These are phyloP conservation scores for Arachnomyces sp. DNA, from an alignment of 2,329 filamentous ascomycete genomes.

Conservation along the genomic window DNA sequence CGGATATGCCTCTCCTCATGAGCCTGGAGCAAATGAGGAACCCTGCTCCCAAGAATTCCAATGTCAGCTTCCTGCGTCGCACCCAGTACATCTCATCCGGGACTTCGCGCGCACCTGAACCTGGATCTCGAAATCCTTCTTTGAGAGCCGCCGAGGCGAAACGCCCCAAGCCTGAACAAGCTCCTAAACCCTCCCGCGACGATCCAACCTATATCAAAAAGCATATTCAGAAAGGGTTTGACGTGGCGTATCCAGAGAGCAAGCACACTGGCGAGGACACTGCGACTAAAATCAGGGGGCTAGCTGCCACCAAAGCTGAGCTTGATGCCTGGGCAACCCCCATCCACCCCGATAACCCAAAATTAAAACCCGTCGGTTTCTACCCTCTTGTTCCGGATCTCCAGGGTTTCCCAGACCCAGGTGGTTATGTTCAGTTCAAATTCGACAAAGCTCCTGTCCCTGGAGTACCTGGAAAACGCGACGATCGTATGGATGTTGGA, in stretches of 20 bases:
- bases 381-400: conserved; percentile 56
- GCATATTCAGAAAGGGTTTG: conserved; percentile 55
- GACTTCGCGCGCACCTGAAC: neutral
- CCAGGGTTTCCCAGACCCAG: conserved; percentile 50
- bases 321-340: conserved; percentile 52
- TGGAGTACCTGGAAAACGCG: conserved; percentile 41
- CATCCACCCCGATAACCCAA: conserved; percentile 50
- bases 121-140: conserved; percentile 8
- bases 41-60: conserved; percentile 63
- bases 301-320: conserved; percentile 46
- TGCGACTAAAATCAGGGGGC: conserved; percentile 44
- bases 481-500: conserved; percentile 52
- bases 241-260: conserved; percentile 55
- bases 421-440: conserved; percentile 52
- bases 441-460: conserved; percentile 53
- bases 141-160: conserved; percentile 7
- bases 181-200: conserved; percentile 37
- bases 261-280: conserved; percentile 51
- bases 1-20: conserved; percentile 74
- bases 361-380: conserved; percentile 49
- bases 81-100: conserved; percentile 75
- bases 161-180: conserved; percentile 16
- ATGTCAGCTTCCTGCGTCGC: conserved; percentile 86
- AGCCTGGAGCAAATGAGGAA: conserved; percentile 80
- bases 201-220: conserved; percentile 54